Conservation (phyloP, 371 early-diverging fungal genomes). For the Zychaea mexicana region DNA sequence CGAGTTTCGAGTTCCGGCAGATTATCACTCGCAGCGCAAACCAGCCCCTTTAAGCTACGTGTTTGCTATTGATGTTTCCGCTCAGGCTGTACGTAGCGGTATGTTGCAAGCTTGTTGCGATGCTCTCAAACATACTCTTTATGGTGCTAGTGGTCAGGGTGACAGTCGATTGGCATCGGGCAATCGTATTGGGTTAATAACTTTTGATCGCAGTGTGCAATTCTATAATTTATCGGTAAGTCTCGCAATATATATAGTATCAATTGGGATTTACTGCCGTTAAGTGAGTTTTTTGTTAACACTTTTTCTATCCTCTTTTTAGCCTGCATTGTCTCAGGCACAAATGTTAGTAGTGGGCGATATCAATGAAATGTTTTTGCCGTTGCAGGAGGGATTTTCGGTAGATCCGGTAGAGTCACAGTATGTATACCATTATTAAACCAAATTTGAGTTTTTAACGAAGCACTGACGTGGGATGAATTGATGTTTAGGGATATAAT, state of each 20-base stretch:
- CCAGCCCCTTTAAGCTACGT: constrained; percentile 80
- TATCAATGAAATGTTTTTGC: constrained; percentile 91
- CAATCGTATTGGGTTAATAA: constrained; percentile 83
- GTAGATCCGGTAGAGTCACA: constrained; percentile 82
- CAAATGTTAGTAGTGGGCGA: constrained; percentile 98
- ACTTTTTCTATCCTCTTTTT: constrained; percentile 10
- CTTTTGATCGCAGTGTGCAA: constrained; percentile 89
- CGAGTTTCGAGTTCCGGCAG: constrained; percentile 89
- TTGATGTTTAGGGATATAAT: constrained; percentile 64
- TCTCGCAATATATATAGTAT: background rate
- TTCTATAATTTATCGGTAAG: constrained; percentile 91
- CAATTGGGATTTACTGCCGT: background rate
- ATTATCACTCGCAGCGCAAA: constrained; percentile 62
- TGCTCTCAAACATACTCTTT: constrained; percentile 76
- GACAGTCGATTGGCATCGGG: constrained; percentile 38
- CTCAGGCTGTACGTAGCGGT: constrained; percentile 83
- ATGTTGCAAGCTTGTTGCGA: constrained; percentile 73
- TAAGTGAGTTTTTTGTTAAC: too few species aligned
- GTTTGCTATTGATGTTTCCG: constrained; percentile 96
- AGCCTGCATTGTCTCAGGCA: constrained; percentile 80
- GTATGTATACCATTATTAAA: constrained; percentile 22
- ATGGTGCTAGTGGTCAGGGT: constrained; percentile 42
- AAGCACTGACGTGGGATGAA: too few species aligned
- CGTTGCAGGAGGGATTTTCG: constrained; percentile 88
- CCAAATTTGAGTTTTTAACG: background rate